Base-by-base conservation (phyloP, 139 green algal species). In the Ettlia oleoabundans region DNA sequence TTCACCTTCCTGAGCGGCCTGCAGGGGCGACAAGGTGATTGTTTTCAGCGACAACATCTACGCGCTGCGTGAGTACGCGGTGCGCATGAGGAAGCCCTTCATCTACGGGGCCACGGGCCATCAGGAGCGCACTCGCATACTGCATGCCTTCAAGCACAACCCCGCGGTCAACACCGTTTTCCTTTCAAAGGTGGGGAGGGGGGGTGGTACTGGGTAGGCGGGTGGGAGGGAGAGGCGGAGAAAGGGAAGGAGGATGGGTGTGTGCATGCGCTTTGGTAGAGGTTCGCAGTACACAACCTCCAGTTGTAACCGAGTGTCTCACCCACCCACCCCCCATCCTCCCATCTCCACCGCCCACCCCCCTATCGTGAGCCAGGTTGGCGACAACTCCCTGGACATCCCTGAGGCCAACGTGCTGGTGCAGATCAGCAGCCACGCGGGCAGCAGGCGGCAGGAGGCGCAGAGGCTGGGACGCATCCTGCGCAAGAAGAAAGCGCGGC, bases 331-430 rank as follows among this genome's bases (percentile, higher is more conserved):
- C 47, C 38, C 10, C 41, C 6, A 2, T 61, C n/a, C 41, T 6
- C 28, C 24, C 68, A 40, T 42, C 22, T 28, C 37, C 58, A 40
- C 55, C 2, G 26, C 74, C 74, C 74, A 13, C 33, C 9, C 43
- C 74, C 76, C 61, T 4, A 33, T 4, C 30, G 18, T n/a, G 24
- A 40, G n/a, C 3, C 81, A 95, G 92, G 94, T 98, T 33, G 97
- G 97, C 1, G 97, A 99, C 88, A 99, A 99, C 90, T 98, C 94
- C 6, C 94, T 99, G 66, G 97, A 99, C 88, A 99, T 99, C 82
- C 97, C 97, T 0, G 97, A 99, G 87, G 97, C 97, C 40, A 99
- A 99, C 74, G 97, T 99, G 61, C 94, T 99, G 51, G 98, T 99
- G 65, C 97, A 99, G 90, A 98, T 99, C 81, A 94, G 89, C 64